phyloP scores from a whole-genome alignment of 352 stramenopile species.

The Globisporangium rhizosaccharum region DNA sequence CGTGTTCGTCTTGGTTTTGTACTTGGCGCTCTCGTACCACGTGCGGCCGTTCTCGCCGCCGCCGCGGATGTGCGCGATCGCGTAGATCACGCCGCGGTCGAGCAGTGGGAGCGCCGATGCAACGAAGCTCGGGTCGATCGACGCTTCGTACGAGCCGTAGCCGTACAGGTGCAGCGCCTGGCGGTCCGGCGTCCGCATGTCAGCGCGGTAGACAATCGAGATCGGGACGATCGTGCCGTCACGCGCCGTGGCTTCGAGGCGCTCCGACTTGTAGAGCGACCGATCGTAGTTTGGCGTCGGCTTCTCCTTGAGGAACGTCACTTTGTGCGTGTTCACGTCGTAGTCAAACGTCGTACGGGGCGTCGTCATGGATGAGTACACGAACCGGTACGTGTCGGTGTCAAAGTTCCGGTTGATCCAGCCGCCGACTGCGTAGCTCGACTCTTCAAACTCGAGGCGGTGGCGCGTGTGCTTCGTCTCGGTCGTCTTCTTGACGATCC shows the following conservation, averaged over 20 bases:
- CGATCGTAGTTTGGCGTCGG: slow-evolving; percentile 92
- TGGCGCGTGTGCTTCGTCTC: slow-evolving; percentile 38
- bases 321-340: slow-evolving; percentile 54
- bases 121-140: slow-evolving; percentile 91
- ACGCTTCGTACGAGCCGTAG: slow-evolving; percentile 95
- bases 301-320: slow-evolving; percentile 89
- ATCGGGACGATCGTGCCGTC: slow-evolving; percentile 87
- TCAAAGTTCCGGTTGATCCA: slow-evolving; percentile 87
- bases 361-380: slow-evolving; percentile 93
- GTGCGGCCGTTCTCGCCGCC: slow-evolving; percentile 96
- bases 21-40: slow-evolving; percentile 97
- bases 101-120: slow-evolving; percentile 89
- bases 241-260: slow-evolving; percentile 75
- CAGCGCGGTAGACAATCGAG: slow-evolving; percentile 75
- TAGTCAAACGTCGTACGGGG: slow-evolving; percentile 86
- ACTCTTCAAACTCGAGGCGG: slow-evolving; percentile 86
- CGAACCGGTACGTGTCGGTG: slow-evolving; percentile 83
- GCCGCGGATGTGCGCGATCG: slow-evolving; percentile 96
- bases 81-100: slow-evolving; percentile 95
- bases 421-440: slow-evolving; percentile 82
- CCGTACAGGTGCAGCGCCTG: slow-evolving; percentile 90
- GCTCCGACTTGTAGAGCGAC: slow-evolving; percentile 89
- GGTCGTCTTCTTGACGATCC: slow-evolving; percentile 68
- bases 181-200: slow-evolving; percentile 43
- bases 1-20: slow-evolving; percentile 98